A percentile compares a stretch with the other conserved stretches of the same genome.
Evolutionary conservation across 352 stramenopile genomes (phyloP).

Genomic region (Blastocystis sp.): DNA sequence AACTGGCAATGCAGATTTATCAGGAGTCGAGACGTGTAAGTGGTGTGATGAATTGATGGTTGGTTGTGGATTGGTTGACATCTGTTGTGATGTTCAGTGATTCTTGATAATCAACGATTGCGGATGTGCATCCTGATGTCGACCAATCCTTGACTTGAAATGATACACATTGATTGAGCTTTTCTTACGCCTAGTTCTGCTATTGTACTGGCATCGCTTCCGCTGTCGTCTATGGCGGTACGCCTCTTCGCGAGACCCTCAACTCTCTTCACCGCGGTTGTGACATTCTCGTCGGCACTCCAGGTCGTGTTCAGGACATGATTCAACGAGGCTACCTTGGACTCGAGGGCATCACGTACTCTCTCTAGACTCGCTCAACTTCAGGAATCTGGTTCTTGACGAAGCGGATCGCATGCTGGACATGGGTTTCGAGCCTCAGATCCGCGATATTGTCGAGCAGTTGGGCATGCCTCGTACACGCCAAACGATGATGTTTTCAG

Average conservation of each 20-base stretch:
- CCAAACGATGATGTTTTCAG: conserved; percentile 99
- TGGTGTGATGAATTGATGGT: neutral
- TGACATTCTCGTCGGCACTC: conserved; percentile 92
- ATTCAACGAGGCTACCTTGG: conserved; percentile 84
- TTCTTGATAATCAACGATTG: neutral
- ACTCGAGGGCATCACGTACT: conserved; percentile 76
- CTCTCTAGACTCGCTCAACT: neutral
- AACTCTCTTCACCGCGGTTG: conserved; percentile 77
- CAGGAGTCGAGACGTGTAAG: conserved; percentile 75
- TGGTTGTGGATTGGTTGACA: neutral
- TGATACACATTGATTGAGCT: too few species aligned
- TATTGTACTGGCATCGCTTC: conserved; percentile 86
- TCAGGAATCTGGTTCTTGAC: conserved; percentile 86
- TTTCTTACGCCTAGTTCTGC: conserved; percentile 75
- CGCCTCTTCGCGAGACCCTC: conserved; percentile 78
- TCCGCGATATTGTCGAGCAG: conserved; percentile 94
- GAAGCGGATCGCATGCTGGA: conserved; percentile 98
- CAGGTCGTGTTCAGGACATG: conserved; percentile 89
- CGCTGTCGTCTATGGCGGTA: conserved; percentile 88
- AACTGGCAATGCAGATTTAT: conserved; percentile 88
- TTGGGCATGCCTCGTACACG: conserved; percentile 72
- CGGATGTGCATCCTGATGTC: conserved; percentile 63
- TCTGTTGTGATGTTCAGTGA: neutral
- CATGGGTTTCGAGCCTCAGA: conserved; percentile 98
- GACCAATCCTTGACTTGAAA: too few species aligned